phyloP scores from a whole-genome alignment of 495 filamentous ascomycete species.

The Penicillium silybi region DNA sequence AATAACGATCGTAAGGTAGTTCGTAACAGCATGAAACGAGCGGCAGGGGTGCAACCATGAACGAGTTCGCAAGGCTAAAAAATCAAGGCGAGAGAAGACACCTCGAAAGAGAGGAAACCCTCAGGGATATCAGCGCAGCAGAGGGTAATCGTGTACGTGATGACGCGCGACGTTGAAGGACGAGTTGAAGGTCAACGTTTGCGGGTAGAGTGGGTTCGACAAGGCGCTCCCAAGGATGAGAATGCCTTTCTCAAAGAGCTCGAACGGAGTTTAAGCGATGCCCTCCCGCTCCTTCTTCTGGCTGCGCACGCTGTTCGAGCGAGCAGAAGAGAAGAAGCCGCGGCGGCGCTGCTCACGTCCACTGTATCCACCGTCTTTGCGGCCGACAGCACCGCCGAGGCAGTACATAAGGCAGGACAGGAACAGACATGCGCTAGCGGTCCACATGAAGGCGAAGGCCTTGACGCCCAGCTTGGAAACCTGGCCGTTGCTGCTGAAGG shows the following conservation, averaged over 20 bases:
- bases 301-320: slow-evolving; percentile 32
- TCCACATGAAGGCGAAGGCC: slow-evolving; percentile 86
- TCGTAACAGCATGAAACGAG: slow-evolving; percentile 26
- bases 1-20: slow-evolving; percentile 22
- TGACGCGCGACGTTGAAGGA: slow-evolving; percentile 2
- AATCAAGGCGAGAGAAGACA: slow-evolving; percentile 5
- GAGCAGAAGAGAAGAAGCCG: slow-evolving; percentile 40
- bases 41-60: background rate
- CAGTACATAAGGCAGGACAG: slow-evolving; percentile 72
- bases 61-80: slow-evolving; percentile 3
- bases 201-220: background rate
- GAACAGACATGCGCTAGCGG: slow-evolving; percentile 63
- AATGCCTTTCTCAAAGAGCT: background rate
- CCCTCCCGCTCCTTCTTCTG: slow-evolving; percentile 29
- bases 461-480: slow-evolving; percentile 62
- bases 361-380: slow-evolving; percentile 37
- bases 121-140: slow-evolving; percentile 16
- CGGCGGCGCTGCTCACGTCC: slow-evolving; percentile 40
- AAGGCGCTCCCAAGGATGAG: background rate
- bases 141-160: slow-evolving; percentile 6
- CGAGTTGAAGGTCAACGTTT: background rate
- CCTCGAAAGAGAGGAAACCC: slow-evolving; percentile 1
- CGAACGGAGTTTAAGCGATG: slow-evolving; percentile 18
- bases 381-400: slow-evolving; percentile 38
- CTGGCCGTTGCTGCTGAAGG: slow-evolving; percentile 57